A percentile compares a stretch with the other conserved stretches of the same genome.
phyloP scores from a whole-genome alignment of 371 early-diverging fungal genomes.

The Circinella minor region DNA sequence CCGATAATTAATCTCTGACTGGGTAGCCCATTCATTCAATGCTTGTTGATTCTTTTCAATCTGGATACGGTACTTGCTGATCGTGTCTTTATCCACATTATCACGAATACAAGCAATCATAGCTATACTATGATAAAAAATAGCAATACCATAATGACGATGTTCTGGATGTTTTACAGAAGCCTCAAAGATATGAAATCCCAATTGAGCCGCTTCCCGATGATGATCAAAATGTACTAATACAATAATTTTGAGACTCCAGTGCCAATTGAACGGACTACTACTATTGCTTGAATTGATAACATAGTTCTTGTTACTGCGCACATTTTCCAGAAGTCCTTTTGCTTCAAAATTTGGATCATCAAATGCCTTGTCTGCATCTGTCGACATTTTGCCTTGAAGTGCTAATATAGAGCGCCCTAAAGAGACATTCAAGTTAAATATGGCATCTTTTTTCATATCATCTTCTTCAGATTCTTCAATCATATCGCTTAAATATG shows the following conservation, averaged over 20 bases:
- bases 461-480: constrained; percentile 39
- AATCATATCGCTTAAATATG: constrained; percentile 36
- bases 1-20: constrained; percentile 39
- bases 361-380: constrained; percentile 33
- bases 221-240: constrained; percentile 49
- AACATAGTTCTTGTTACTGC: constrained; percentile 18
- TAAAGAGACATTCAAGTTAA: constrained; percentile 35
- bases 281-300: constrained; percentile 25
- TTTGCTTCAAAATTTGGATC: constrained; percentile 36
- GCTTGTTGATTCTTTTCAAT: constrained; percentile 26
- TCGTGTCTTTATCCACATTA: constrained; percentile 21
- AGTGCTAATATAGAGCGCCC: constrained; percentile 41
- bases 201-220: constrained; percentile 40
- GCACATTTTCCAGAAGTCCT: constrained; percentile 33
- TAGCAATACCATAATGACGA: constrained; percentile 44
- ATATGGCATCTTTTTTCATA: constrained; percentile 28
- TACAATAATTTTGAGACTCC: constrained; percentile 43
- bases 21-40: constrained; percentile 32
- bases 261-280: constrained; percentile 47
- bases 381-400: constrained; percentile 42
- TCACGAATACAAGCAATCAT: constrained; percentile 41
- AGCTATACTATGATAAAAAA: constrained; percentile 45
- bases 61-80: constrained; percentile 27
- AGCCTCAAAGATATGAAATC: constrained; percentile 38
- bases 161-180: constrained; percentile 37